These are phyloP conservation scores for Gossypium longicalyx DNA, from an alignment of 345 rosid species.

Conservation along the genomic window DNA sequence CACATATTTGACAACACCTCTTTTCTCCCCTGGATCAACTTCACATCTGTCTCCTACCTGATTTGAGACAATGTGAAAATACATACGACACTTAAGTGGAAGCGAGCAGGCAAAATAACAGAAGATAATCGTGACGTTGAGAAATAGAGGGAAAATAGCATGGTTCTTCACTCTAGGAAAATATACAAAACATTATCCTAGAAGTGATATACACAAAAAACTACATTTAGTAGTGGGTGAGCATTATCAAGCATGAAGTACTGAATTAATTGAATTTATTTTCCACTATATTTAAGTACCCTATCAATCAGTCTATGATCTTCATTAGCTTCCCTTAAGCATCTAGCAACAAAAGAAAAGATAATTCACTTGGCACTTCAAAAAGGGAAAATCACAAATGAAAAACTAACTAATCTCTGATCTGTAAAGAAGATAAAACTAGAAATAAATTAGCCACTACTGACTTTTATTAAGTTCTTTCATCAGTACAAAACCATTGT, in stretches of 20 bases:
- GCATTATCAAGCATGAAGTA: background rate
- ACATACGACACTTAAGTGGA: background rate
- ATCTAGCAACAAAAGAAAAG: background rate
- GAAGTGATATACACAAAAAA: background rate
- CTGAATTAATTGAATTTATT: background rate
- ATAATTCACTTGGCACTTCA: background rate
- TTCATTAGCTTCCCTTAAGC: background rate
- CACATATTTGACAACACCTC: conserved; percentile 4
- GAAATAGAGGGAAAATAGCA: background rate
- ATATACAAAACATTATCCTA: background rate
- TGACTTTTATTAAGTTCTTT: background rate
- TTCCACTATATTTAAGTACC: background rate
- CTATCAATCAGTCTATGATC: conserved; percentile 2
- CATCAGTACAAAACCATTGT: background rate
- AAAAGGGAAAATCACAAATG: background rate
- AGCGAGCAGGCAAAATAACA: conserved; percentile 12
- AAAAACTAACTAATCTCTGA: background rate
- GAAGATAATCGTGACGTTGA: background rate
- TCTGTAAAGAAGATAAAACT: background rate
- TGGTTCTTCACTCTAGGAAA: background rate
- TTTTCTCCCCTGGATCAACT: conserved; percentile 2
- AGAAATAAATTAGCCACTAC: background rate
- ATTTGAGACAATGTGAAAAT: background rate
- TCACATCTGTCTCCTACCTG: conserved; percentile 9
- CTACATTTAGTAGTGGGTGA: background rate